phyloP scores from a whole-genome alignment of 371 early-diverging fungal genomes.

The Haplosporangium sp. region DNA sequence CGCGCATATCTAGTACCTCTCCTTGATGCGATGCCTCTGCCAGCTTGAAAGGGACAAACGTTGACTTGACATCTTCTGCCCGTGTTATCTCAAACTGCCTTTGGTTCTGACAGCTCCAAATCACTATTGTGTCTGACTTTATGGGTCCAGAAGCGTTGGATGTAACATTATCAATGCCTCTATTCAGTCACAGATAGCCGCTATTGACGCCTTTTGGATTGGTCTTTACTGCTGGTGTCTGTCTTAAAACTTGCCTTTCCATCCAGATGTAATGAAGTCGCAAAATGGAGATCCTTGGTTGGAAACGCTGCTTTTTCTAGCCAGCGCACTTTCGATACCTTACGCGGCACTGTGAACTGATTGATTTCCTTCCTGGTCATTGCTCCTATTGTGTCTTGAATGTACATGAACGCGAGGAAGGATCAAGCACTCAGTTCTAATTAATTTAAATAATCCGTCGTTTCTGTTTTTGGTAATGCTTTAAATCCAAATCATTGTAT shows the following conservation, averaged over 20 bases:
- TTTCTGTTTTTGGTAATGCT: too few species aligned
- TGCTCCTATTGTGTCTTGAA: too few species aligned
- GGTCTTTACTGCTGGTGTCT: too few species aligned
- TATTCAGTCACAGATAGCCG: too few species aligned
- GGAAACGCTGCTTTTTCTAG: conserved; percentile 4
- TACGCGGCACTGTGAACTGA: conserved; percentile 13
- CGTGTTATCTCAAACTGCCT: conserved; percentile 12
- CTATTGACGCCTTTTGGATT: too few species aligned
- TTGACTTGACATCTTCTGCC: conserved; percentile 18
- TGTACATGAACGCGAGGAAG: background rate
- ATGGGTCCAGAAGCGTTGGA: too few species aligned
- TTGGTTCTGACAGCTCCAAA: conserved; percentile 12
- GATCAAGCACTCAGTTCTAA: background rate
- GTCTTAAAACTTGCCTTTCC: conserved; percentile 5
- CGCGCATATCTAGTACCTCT: conserved; percentile 22
- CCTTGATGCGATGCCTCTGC: conserved; percentile 16
- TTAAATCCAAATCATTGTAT: too few species aligned
- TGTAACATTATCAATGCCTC: too few species aligned
- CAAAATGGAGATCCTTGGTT: conserved; percentile 4
- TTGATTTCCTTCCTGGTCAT: conserved; percentile 16
- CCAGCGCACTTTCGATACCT: conserved; percentile 17
- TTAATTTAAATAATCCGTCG: background rate
- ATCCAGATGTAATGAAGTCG: conserved; percentile 12
- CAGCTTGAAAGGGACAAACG: conserved; percentile 1
- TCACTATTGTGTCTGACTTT: conserved; percentile 11